Evolutionary conservation across 2,329 filamentous ascomycete genomes (phyloP).

Genomic region (Alternaria tenuissima): DNA sequence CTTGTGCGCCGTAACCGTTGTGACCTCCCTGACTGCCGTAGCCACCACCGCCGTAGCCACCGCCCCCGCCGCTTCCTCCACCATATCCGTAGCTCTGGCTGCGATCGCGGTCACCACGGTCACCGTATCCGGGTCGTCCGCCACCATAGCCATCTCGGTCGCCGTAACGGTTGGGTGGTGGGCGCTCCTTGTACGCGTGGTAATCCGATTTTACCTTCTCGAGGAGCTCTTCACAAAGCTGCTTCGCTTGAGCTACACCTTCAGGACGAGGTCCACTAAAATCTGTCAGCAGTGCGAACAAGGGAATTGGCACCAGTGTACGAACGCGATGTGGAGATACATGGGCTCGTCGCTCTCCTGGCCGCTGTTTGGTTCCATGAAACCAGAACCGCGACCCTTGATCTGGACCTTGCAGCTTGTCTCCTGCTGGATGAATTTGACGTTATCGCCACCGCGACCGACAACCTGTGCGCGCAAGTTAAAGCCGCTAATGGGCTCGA

Average conservation of each 20-base stretch:
- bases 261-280: slow-evolving; percentile 81
- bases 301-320: slow-evolving; percentile 9
- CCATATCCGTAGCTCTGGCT: slow-evolving; percentile 50
- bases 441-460: slow-evolving; percentile 90
- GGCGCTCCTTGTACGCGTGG: slow-evolving; percentile 81
- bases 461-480: slow-evolving; percentile 97
- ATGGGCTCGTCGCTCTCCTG: slow-evolving; percentile 93
- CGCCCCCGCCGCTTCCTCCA: slow-evolving; percentile 30
- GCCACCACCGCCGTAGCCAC: slow-evolving; percentile 44
- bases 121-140: slow-evolving; percentile 52
- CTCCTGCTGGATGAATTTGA: slow-evolving; percentile 97
- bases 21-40: slow-evolving; percentile 50
- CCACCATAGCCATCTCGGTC: slow-evolving; percentile 51
- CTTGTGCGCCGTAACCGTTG: slow-evolving; percentile 31
- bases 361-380: slow-evolving; percentile 87
- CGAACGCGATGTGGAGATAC: slow-evolving; percentile 94
- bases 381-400: slow-evolving; percentile 94
- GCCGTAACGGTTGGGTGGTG: slow-evolving; percentile 59
- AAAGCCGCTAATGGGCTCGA: slow-evolving; percentile 92
- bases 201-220: slow-evolving; percentile 88
- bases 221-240: slow-evolving; percentile 87
- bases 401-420: slow-evolving; percentile 97
- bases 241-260: slow-evolving; percentile 86
- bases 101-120: slow-evolving; percentile 53
- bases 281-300: slow-evolving; percentile 18